Evolutionary conservation across 345 rosid species (phyloP).

Genomic region (Litchi chinensis): DNA sequence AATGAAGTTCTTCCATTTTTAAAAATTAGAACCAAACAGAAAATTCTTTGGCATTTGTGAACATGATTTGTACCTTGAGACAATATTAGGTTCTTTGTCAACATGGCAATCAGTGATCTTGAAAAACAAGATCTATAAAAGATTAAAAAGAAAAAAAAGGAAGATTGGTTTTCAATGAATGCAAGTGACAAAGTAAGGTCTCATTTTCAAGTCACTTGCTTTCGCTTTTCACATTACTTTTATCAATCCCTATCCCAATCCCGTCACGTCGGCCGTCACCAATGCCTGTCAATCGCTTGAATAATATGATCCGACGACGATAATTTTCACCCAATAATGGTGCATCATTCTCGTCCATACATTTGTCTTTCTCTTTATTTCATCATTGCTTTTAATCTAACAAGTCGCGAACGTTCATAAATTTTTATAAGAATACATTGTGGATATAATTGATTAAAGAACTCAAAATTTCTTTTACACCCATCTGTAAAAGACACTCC

Average conservation of each 20-base stretch:
- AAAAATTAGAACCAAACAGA: too few relatives aligned
- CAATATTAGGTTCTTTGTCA: neutral
- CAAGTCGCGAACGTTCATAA: too few relatives aligned
- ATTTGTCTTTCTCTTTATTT: too few relatives aligned
- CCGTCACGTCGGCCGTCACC: neutral
- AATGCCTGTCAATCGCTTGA: neutral
- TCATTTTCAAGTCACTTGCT: neutral
- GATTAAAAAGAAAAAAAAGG: too few relatives aligned
- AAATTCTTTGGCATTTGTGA: neutral
- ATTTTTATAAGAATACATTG: too few relatives aligned
- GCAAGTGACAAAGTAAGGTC: neutral
- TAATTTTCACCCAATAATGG: too few relatives aligned
- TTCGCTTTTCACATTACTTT: neutral
- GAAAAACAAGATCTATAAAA: neutral
- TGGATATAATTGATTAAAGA: too few relatives aligned
- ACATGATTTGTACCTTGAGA: neutral
- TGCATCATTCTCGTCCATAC: too few relatives aligned
- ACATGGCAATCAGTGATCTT: neutral
- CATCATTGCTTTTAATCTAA: too few relatives aligned
- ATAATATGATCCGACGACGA: neutral
- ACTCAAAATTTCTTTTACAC: too few relatives aligned
- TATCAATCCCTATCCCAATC: neutral
- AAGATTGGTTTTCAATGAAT: neutral
- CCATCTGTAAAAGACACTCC: too few relatives aligned
- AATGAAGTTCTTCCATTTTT: too few relatives aligned